phyloP scores from a whole-genome alignment of 2,329 filamentous ascomycete genomes.

The Cryoendolithus antarcticus region DNA sequence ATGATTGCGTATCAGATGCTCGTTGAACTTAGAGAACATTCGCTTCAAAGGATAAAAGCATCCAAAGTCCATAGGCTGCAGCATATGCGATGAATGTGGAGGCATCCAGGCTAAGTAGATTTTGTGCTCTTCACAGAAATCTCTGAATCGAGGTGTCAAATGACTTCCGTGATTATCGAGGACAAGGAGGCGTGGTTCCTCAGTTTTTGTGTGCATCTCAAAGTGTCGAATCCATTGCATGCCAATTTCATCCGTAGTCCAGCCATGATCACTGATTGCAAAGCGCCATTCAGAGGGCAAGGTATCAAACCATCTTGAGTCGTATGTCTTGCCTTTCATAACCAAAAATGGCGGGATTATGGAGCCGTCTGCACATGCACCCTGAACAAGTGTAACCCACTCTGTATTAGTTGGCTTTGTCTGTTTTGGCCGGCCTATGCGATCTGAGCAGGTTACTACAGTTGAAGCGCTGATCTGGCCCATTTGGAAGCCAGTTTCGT shows the following conservation, averaged over 20 bases:
- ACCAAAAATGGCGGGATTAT: conserved; percentile 8
- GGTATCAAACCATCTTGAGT: conserved; percentile 5
- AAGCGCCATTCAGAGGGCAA: conserved; percentile 7
- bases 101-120: conserved; percentile 1
- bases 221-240: conserved; percentile 6
- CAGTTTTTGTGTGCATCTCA: conserved; percentile 6
- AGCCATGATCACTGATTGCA: conserved; percentile 8
- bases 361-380: conserved; percentile 8
- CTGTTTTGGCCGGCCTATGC: conserved; percentile 9
- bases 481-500: conserved; percentile 10
- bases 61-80: conserved; percentile 10
- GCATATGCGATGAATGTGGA: conserved; percentile 3
- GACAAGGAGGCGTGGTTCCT: conserved; percentile 8
- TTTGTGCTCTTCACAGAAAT: conserved; percentile 3
- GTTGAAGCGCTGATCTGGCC: conserved; percentile 3
- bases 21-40: too few species aligned
- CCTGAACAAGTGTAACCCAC: conserved; percentile 9
- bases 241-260: conserved; percentile 11
- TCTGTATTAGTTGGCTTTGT: too few species aligned
- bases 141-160: conserved; percentile 5
- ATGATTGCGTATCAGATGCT: too few species aligned
- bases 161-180: conserved; percentile 8
- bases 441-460: conserved; percentile 4
- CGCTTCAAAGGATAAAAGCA: too few species aligned
- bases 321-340: conserved; percentile 6